Conservation (phyloP, 257 asterid species). For the Agastache rugosa region DNA sequence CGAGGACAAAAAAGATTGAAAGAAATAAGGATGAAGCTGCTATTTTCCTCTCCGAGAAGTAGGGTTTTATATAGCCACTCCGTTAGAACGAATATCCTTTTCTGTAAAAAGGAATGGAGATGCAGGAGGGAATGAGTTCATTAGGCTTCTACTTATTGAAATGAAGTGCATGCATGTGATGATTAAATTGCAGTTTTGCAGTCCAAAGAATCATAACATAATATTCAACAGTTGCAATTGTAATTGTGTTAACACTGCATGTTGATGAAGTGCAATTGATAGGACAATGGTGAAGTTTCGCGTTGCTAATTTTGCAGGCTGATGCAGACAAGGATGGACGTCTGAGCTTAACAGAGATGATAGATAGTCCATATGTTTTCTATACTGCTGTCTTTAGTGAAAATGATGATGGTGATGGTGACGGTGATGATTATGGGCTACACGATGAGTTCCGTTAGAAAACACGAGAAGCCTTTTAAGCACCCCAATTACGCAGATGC, state of each 20-base stretch:
- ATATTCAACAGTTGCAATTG: too few relatives aligned
- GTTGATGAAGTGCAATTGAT: constrained; percentile 11
- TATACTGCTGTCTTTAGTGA: constrained; percentile 78
- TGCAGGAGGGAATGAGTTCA: neutral
- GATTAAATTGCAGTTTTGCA: neutral
- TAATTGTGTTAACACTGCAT: neutral
- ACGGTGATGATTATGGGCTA: constrained; percentile 58
- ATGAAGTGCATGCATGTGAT: constrained; percentile 9
- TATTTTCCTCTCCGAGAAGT: neutral
- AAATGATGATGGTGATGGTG: constrained; percentile 72
- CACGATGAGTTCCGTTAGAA: constrained; percentile 90
- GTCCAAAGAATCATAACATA: neutral
- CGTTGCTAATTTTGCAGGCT: constrained; percentile 60
- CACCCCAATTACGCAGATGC: neutral
- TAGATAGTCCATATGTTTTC: constrained; percentile 86
- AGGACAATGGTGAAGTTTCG: constrained; percentile 17
- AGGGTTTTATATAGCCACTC: neutral
- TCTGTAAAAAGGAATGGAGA: neutral
- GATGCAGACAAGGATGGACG: constrained; percentile 88
- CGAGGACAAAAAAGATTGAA: neutral
- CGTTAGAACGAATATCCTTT: neutral
- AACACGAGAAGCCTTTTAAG: constrained; percentile 13
- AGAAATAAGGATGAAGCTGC: neutral
- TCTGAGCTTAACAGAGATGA: constrained; percentile 77
- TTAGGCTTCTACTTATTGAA: neutral